Conservation (phyloP, 2,329 filamentous ascomycete species). For the Erysiphe pulchra region DNA sequence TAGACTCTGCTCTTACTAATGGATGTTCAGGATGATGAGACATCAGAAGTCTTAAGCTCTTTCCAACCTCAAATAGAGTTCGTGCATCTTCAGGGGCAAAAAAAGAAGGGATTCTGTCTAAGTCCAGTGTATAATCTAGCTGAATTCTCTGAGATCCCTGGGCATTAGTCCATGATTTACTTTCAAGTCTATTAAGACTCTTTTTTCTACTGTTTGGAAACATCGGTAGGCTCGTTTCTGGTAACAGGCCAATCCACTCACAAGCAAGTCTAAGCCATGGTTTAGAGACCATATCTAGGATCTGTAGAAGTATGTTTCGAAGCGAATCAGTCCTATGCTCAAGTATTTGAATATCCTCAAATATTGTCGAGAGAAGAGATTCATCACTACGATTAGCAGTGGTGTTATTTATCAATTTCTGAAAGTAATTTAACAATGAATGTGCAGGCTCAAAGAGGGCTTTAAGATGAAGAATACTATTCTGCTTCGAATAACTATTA, state of each 20-base stretch:
- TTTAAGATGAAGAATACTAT: slow-evolving; percentile 13
- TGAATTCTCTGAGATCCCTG: slow-evolving; percentile 29
- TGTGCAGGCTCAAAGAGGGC: slow-evolving; percentile 11
- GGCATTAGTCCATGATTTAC: slow-evolving; percentile 28
- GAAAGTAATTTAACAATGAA: slow-evolving; percentile 12
- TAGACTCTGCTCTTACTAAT: slow-evolving; percentile 26
- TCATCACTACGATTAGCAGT: slow-evolving; percentile 24
- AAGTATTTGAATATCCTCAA: slow-evolving; percentile 32
- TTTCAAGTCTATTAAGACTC: slow-evolving; percentile 34
- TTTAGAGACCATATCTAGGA: slow-evolving; percentile 33
- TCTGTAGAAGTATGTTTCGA: slow-evolving; percentile 36
- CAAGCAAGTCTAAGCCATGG: slow-evolving; percentile 44
- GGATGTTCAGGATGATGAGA: slow-evolving; percentile 46
- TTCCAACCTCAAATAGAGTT: slow-evolving; percentile 55
- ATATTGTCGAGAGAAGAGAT: slow-evolving; percentile 32
- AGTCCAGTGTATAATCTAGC: slow-evolving; percentile 35
- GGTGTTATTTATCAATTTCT: slow-evolving; percentile 9
- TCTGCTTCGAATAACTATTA: slow-evolving; percentile 6
- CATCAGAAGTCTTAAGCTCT: slow-evolving; percentile 47
- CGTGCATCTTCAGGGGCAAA: slow-evolving; percentile 42
- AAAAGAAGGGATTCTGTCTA: slow-evolving; percentile 42
- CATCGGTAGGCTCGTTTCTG: slow-evolving; percentile 28
- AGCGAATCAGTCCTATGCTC: slow-evolving; percentile 37
- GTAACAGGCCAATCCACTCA: slow-evolving; percentile 48
- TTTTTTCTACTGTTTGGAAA: slow-evolving; percentile 22